Evolutionary conservation across 805 yeast genomes (phyloP).

Genomic region (Ogataea populi-albae): DNA sequence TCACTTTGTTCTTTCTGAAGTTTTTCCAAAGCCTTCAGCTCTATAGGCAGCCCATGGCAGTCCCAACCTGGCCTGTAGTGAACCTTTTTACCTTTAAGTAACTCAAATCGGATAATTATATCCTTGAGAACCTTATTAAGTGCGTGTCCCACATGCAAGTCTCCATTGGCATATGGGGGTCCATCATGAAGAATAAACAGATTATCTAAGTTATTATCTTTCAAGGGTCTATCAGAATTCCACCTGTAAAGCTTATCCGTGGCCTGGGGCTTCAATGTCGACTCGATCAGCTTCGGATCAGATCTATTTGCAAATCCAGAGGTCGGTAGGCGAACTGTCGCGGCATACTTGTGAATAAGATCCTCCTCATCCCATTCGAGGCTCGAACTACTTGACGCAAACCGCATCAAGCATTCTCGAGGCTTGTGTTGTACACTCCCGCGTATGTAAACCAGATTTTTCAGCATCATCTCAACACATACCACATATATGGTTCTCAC

Average conservation of each 20-base stretch:
- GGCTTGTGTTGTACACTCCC: no score
- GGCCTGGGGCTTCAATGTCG: conserved; percentile 46
- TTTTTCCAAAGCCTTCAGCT: conserved; percentile 70
- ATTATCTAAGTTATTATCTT: conserved; percentile 31
- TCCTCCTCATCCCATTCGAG: no score
- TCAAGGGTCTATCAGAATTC: conserved; percentile 42
- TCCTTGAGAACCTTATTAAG: conserved; percentile 88
- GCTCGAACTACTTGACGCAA: no score
- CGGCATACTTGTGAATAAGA: conserved; percentile 21
- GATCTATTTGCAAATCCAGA: conserved; percentile 68
- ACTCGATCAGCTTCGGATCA: conserved; percentile 40
- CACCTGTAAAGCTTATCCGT: conserved; percentile 62
- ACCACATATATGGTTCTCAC: no score
- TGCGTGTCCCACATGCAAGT: conserved; percentile 88
- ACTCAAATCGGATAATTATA: conserved; percentile 69
- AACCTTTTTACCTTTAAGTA: conserved; percentile 57
- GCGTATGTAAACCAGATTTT: no score
- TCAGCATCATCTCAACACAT: no score
- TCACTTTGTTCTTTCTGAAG: conserved; percentile 30
- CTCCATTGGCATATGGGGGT: conserved; percentile 98
- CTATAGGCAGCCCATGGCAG: conserved; percentile 97
- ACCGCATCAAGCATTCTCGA: no score
- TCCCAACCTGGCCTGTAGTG: conserved; percentile 95
- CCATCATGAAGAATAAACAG: conserved; percentile 86
- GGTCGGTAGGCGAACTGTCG: conserved; percentile 48